These are phyloP conservation scores for Geotrichum candidum DNA, from an alignment of 1,139 yeast genomes.

Conservation along the genomic window DNA sequence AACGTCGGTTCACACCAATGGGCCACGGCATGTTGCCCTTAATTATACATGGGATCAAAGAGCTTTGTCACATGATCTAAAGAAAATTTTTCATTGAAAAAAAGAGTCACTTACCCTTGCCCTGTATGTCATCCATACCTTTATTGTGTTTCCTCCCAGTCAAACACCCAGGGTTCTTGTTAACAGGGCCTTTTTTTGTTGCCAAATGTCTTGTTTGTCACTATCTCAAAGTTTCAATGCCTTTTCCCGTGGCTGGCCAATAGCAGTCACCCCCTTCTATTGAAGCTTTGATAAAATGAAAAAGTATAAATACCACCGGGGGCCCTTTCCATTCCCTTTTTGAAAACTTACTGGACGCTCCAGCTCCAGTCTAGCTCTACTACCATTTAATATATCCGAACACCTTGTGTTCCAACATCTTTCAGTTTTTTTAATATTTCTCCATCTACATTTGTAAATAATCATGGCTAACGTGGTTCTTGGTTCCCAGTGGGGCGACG, in stretches of 20 bases:
- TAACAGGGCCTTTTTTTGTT: neutral
- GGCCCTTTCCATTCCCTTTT: conserved; percentile 7
- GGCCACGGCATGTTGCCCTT: neutral
- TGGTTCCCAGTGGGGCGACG: conserved; percentile 99
- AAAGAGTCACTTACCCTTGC: conserved; percentile 15
- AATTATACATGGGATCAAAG: neutral
- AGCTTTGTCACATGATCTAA: neutral
- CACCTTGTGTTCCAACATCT: neutral
- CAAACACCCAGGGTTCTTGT: too few species aligned
- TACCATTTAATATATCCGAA: conserved; percentile 7
- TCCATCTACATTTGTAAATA: neutral
- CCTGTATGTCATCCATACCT: neutral
- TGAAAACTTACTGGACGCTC: conserved; percentile 17
- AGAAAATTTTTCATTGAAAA: neutral
- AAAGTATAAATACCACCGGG: conserved; percentile 7
- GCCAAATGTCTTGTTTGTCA: neutral
- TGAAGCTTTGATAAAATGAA: neutral
- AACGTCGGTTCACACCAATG: neutral
- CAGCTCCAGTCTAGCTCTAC: conserved; percentile 19
- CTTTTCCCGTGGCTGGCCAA: neutral
- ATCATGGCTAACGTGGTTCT: conserved; percentile 84
- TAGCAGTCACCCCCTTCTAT: neutral
- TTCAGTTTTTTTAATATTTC: neutral
- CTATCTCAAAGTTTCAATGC: neutral
- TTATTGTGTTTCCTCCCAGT: neutral